Evolutionary conservation across 805 yeast genomes (phyloP), one percentile per base, ranked within the genome.

Genomic region (Saccharomycopsis sp.): DNA sequence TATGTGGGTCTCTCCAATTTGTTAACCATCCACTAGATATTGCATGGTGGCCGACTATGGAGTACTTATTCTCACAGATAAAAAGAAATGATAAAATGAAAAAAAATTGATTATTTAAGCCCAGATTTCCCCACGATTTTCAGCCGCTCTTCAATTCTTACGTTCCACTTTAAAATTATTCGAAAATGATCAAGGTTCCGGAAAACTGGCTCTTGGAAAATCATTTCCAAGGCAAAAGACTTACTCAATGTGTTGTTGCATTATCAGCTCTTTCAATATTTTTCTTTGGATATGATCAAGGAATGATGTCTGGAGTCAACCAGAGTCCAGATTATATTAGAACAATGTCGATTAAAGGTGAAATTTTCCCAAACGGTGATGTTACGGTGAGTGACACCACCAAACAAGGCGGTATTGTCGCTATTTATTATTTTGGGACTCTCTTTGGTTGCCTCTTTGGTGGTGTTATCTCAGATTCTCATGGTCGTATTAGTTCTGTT

Each of bases 211-310:
- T 39, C 20, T 14, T 39, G 13, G 42, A 39, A 17, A 39, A 39
- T 22, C 42, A 28, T 26, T 8, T 27, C 42, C 24, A 9, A 19
- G 88, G 88, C 48, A 68, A 71, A 52, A 59, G 65, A 17, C 70
- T 75, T 32, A 66, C 74, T 46, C 55, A 58, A 23, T 58, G 71
- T 14, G 65, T 75, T 40, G 72, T 88, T 4, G 65, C 73, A 41
- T 70, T 77, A 35, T 81, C 89, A 41, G 77, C 79, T 41, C 59
- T 72, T 27, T 85, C 83, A 1, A 79, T 81, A 59, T 68, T 75
- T 7, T 68, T 81, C 42, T 81, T 82, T 54, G 89, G 89, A 45
- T 82, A 81, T 54, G 87, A 82, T 56, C 89, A 83, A 60, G 89
- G 89, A 57, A 72, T 83, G 43, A 81, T 81, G 86, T 70, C 82